These are phyloP conservation scores for Grigorovia transvaalensis DNA, from an alignment of 805 yeast species.

Conservation along the genomic window DNA sequence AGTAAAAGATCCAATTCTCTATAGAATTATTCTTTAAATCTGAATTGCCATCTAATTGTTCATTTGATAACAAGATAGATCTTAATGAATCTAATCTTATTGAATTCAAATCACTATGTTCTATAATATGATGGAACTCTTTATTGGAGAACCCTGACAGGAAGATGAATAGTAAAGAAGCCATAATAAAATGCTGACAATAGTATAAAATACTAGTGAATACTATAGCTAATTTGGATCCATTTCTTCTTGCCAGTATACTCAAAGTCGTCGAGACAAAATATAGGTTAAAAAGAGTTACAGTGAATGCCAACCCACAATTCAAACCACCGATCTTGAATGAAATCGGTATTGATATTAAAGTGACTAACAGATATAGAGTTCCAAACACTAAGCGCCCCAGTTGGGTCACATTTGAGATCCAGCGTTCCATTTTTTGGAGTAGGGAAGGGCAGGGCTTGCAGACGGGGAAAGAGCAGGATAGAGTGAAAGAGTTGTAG, in stretches of 20 bases:
- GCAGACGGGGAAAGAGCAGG: too few species aligned
- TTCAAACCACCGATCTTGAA: constrained; percentile 87
- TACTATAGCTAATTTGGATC: constrained; percentile 14
- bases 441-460: too few species aligned
- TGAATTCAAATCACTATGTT: constrained; percentile 7
- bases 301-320: constrained; percentile 80
- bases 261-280: constrained; percentile 65
- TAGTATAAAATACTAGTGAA: constrained; percentile 47
- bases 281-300: constrained; percentile 61
- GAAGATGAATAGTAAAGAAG: constrained; percentile 66
- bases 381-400: constrained; percentile 36
- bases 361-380: constrained; percentile 55
- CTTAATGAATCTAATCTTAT: constrained; percentile 18
- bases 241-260: constrained; percentile 32
- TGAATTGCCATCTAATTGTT: not conserved
- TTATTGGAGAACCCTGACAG: constrained; percentile 41
- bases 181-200: constrained; percentile 72
- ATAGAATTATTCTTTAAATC: constrained; percentile 4
- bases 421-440: constrained; percentile 7
- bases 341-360: constrained; percentile 81
- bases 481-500: too few species aligned
- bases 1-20: constrained; percentile 22
- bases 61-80: constrained; percentile 11
- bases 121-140: constrained; percentile 15
- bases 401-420: constrained; percentile 16